A percentile compares a stretch with the other conserved stretches of the same genome.
Evolutionary conservation across 208 protist species (phyloP).

Genomic region (Vickermania spadyakhi): DNA sequence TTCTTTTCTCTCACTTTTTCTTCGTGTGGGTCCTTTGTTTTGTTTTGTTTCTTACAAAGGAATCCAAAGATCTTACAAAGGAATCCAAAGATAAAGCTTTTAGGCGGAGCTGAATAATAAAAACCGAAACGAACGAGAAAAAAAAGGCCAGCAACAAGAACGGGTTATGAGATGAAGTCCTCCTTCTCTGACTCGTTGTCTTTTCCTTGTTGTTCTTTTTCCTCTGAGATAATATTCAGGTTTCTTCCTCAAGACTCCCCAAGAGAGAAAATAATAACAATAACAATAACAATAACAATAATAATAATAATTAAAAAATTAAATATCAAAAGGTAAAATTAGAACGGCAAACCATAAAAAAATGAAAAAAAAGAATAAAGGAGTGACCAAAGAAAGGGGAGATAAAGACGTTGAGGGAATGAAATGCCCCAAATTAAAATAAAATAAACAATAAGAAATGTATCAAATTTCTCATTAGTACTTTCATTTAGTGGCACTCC

Average conservation of each 20-base stretch:
- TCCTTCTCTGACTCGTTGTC: too few relatives aligned
- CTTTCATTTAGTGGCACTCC: background rate
- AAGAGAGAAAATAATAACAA: background rate
- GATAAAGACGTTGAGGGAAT: background rate
- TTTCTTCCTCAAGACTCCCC: too few relatives aligned
- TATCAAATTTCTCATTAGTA: too few relatives aligned
- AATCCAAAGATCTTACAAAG: too few relatives aligned
- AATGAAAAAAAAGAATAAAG: constrained; percentile 2
- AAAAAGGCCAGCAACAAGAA: too few relatives aligned
- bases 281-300: constrained; percentile 7
- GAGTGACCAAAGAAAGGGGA: constrained; percentile 6
- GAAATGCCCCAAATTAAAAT: background rate
- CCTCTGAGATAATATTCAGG: too few relatives aligned
- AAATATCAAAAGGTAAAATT: background rate
- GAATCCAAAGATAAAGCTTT: too few relatives aligned
- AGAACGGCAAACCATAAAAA: constrained; percentile 1
- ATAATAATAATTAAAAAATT: constrained; percentile 8
- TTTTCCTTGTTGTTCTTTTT: too few relatives aligned
- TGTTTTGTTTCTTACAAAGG: constrained; percentile 1
- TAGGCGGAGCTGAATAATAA: too few relatives aligned
- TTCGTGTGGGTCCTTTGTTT: constrained; percentile 2
- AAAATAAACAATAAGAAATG: constrained; percentile 6
- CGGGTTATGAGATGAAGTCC: too few relatives aligned
- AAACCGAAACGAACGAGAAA: too few relatives aligned
- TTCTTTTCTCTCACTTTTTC: constrained; percentile 3